phyloP scores from a whole-genome alignment of 169 alveolate genomes.

The Blepharisma undulans region DNA sequence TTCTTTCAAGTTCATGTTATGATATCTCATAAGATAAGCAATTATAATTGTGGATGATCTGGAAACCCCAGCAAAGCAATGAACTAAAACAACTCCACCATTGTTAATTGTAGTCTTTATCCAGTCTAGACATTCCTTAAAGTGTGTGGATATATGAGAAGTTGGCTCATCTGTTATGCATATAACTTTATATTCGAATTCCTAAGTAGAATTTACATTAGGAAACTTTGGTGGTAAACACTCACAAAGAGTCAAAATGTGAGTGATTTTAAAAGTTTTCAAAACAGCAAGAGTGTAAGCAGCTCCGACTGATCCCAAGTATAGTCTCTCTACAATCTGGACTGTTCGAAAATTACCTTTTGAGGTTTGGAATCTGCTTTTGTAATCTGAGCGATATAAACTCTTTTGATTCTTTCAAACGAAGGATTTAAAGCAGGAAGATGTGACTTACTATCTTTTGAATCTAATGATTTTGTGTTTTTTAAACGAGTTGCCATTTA shows the following conservation, averaged over 20 bases:
- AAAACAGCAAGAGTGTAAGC: constrained; percentile 49
- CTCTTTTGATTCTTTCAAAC: constrained; percentile 8
- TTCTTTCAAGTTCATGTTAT: constrained; percentile 69
- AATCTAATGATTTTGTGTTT: background rate
- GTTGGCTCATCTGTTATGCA: constrained; percentile 52
- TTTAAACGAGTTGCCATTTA: background rate
- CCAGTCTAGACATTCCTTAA: constrained; percentile 51
- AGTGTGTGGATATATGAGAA: constrained; percentile 40
- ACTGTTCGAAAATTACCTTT: background rate
- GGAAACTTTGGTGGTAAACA: constrained; percentile 52
- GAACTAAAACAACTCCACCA: constrained; percentile 63
- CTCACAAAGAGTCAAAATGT: constrained; percentile 59
- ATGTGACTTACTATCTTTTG: background rate
- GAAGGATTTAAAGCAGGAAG: background rate
- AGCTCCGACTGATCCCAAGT: constrained; percentile 66
- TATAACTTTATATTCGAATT: constrained; percentile 47
- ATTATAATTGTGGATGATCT: constrained; percentile 80
- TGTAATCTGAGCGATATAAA: background rate
- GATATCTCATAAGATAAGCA: constrained; percentile 79
- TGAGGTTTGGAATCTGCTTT: constrained; percentile 27
- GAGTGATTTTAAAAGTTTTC: constrained; percentile 46
- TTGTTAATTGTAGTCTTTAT: constrained; percentile 36
- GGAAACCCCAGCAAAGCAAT: constrained; percentile 83
- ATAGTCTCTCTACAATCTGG: constrained; percentile 48
- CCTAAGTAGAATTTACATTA: constrained; percentile 28